Evolutionary conservation across 192 early-diverging fungal genomes (phyloP), one percentile per base, ranked within the genome.

Genomic region (Mortierella claussenii): DNA sequence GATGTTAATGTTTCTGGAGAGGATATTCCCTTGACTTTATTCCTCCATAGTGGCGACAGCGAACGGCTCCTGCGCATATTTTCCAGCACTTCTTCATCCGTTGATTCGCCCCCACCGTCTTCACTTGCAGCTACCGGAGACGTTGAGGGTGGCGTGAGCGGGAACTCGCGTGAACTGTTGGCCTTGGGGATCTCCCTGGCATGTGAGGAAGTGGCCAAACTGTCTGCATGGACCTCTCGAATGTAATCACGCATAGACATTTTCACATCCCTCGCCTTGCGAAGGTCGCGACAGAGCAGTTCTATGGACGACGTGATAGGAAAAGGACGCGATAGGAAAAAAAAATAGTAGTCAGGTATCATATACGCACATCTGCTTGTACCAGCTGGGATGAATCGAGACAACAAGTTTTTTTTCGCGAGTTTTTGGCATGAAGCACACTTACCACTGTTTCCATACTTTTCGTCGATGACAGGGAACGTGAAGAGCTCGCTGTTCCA

Each of bases 211-310:
- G 13, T 13, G 18, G 15, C 5, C 20, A 63, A 31, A 53, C 55
- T 48, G 11, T 55, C 49, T 15, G 49, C 20, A 24, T 76, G 73
- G 23, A 61, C 58, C 24, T 40, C n/a, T 31, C 31, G 32, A 23
- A 76, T 76, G 44, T 76, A 76, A 1, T 76, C 64, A 0, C 17
- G 28, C 73, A 76, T 76, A 0, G 36, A 51, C 33, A 76, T 55
- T 20, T 7, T 10, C 5, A 67, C 52, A 45, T 76, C 73, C 31
- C 34, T 24, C 6, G 45, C 42, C 7, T 27, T 51, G 17, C 27
- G 34, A n/a, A 67, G 51, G 12, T 76, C 58, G 31, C 73, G 63
- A 51, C 73, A 76, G 6, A 51, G 13, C 17, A 76, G 50, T 12
- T 30, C 63, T 74, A 54, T 18, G 9, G 18, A 45, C 5, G n/a